These are phyloP conservation scores for Luvunga scandens DNA, from an alignment of 345 rosid genomes.

Conservation along the genomic window DNA sequence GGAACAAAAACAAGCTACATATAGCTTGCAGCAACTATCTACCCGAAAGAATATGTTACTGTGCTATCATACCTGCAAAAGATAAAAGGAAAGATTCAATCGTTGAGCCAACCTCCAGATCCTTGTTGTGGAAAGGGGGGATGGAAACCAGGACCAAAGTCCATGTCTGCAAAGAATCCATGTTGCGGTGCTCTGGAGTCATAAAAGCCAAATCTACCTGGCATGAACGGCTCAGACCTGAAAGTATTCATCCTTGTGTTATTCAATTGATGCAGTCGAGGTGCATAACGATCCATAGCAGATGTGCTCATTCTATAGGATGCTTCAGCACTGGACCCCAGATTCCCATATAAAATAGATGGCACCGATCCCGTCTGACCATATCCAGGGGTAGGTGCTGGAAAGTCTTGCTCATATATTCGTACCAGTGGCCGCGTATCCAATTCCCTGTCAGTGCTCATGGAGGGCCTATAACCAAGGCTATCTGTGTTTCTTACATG, in stretches of 20 bases:
- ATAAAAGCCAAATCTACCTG: slow-evolving; percentile 16
- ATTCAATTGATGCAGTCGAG: slow-evolving; percentile 58
- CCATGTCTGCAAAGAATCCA: slow-evolving; percentile 21
- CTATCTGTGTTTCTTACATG: slow-evolving; percentile 19
- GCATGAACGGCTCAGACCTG: slow-evolving; percentile 35
- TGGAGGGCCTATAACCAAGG: slow-evolving; percentile 29
- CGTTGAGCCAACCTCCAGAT: slow-evolving; percentile 69
- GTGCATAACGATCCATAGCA: slow-evolving; percentile 56
- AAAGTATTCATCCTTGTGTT: slow-evolving; percentile 33
- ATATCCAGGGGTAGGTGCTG: neutral
- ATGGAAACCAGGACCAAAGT: slow-evolving; percentile 52
- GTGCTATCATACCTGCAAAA: neutral
- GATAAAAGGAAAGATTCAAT: slow-evolving; percentile 26
- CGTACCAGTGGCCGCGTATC: slow-evolving; percentile 26
- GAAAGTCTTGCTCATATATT: slow-evolving; percentile 31
- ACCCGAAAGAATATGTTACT: neutral
- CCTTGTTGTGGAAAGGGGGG: slow-evolving; percentile 26
- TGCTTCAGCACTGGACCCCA: slow-evolving; percentile 20
- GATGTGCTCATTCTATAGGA: slow-evolving; percentile 39
- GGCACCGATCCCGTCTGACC: slow-evolving; percentile 30
- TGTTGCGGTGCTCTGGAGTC: slow-evolving; percentile 24
- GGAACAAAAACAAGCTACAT: too few relatives aligned
- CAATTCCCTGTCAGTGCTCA: slow-evolving; percentile 18
- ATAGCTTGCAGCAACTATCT: too few relatives aligned
- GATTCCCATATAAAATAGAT: slow-evolving; percentile 28